Evolutionary conservation across 768 basidiomycete species (phyloP).

Genomic region (Gautieria morchelliformis): DNA sequence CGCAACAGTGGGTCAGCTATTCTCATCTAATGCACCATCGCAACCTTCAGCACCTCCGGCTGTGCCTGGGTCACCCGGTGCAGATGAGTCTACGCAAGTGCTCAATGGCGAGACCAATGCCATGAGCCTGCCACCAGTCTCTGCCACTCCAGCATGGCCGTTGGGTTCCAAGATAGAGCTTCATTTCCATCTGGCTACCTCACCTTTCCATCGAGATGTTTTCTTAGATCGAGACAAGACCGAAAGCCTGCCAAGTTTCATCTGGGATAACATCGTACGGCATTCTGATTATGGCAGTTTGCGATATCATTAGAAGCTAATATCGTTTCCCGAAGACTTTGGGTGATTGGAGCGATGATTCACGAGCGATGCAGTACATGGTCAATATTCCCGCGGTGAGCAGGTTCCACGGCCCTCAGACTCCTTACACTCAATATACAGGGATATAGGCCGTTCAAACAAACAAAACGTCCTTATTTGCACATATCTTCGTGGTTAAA

Average conservation of each 20-base stretch:
- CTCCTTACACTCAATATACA: background rate
- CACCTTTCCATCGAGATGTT: slow-evolving; percentile 42
- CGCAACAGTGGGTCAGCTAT: slow-evolving; percentile 5
- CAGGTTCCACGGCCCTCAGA: background rate
- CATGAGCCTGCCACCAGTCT: slow-evolving; percentile 41
- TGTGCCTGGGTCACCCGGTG: slow-evolving; percentile 6
- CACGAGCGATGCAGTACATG: slow-evolving; percentile 43
- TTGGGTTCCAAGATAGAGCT: slow-evolving; percentile 54
- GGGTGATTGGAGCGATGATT: slow-evolving; percentile 59
- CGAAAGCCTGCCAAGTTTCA: slow-evolving; percentile 47
- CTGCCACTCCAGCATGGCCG: slow-evolving; percentile 49
- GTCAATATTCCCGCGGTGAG: slow-evolving; percentile 62
- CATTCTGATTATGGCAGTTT: background rate
- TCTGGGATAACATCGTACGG: slow-evolving; percentile 57
- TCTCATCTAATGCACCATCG: slow-evolving; percentile 16
- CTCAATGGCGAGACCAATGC: slow-evolving; percentile 27
- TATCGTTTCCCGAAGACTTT: slow-evolving; percentile 29
- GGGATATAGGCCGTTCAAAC: slow-evolving; percentile 52
- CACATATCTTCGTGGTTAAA: slow-evolving; percentile 67
- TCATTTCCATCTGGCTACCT: slow-evolving; percentile 67
- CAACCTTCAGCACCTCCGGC: slow-evolving; percentile 25
- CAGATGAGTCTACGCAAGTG: slow-evolving; percentile 21
- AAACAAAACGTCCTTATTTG: slow-evolving; percentile 70
- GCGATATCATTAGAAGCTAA: background rate
- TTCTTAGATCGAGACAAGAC: slow-evolving; percentile 42